phyloP scores from a whole-genome alignment of 495 filamentous ascomycete species.

The Talaromyces liani region DNA sequence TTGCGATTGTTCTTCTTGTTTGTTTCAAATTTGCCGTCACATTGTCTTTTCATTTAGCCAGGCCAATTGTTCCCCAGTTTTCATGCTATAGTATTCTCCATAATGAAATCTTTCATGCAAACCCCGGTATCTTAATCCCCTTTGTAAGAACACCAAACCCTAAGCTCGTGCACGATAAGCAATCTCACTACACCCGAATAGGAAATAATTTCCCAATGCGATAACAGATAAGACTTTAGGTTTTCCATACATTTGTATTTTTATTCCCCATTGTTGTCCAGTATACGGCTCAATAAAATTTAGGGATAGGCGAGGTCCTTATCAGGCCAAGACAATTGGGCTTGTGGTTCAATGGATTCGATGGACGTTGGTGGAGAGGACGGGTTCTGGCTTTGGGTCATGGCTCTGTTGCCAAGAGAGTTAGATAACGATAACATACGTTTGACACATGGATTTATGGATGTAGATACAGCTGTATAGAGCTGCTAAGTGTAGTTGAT shows the following conservation, averaged over 20 bases:
- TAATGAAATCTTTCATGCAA: neutral
- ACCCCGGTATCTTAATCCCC: neutral
- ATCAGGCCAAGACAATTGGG: neutral
- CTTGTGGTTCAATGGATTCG: neutral
- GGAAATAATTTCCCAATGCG: constrained; percentile 1
- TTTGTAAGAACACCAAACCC: neutral
- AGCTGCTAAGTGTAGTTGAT: neutral
- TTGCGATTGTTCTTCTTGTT: neutral
- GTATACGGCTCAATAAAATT: neutral
- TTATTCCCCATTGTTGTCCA: too few species aligned
- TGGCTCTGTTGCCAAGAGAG: neutral
- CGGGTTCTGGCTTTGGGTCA: neutral
- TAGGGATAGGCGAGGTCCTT: neutral
- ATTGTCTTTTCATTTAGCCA: neutral
- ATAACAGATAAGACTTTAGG: neutral
- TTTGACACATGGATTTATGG: neutral
- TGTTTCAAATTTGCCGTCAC: neutral
- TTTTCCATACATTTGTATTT: too few species aligned
- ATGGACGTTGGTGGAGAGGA: neutral
- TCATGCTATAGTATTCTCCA: neutral
- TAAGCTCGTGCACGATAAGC: neutral
- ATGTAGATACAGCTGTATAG: neutral
- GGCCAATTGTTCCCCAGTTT: neutral
- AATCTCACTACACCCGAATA: neutral
- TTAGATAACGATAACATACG: neutral